phyloP scores from a whole-genome alignment of 768 basidiomycete species.

The Termitomyces eurrhizus region DNA sequence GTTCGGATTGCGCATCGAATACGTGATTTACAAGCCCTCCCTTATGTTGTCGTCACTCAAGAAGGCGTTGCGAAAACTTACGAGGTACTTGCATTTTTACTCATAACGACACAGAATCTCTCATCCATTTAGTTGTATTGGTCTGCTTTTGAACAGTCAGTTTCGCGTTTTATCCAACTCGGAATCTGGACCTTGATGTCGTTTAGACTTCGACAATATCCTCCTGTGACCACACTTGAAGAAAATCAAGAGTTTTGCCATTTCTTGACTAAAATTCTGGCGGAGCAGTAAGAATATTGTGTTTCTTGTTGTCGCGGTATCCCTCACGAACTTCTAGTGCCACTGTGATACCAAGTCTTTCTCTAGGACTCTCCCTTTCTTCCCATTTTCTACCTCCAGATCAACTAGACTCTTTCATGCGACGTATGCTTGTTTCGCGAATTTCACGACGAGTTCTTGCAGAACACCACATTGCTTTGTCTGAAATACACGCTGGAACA shows the following conservation, averaged over 20 bases:
- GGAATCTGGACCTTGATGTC: neutral
- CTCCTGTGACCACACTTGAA: conserved; percentile 61
- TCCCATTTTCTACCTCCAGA: conserved; percentile 78
- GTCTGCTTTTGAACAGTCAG: conserved; percentile 81
- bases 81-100: conserved; percentile 49
- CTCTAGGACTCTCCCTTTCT: conserved; percentile 80
- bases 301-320: conserved; percentile 6
- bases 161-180: neutral
- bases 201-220: conserved; percentile 66
- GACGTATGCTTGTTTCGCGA: conserved; percentile 85
- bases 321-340: conserved; percentile 39
- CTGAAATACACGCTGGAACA: conserved; percentile 46
- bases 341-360: conserved; percentile 74
- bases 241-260: conserved; percentile 81
- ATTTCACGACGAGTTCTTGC: conserved; percentile 87
- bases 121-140: conserved; percentile 64
- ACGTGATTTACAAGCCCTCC: conserved; percentile 81
- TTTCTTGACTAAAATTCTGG: conserved; percentile 59
- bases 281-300: conserved; percentile 62
- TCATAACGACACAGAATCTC: neutral
- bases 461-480: conserved; percentile 85
- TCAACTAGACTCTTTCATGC: conserved; percentile 81
- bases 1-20: conserved; percentile 85
- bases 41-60: conserved; percentile 83
- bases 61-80: conserved; percentile 82